Evolutionary conservation across 306 rosid genomes (phyloP).

Genomic region (Luffa acutangula): DNA sequence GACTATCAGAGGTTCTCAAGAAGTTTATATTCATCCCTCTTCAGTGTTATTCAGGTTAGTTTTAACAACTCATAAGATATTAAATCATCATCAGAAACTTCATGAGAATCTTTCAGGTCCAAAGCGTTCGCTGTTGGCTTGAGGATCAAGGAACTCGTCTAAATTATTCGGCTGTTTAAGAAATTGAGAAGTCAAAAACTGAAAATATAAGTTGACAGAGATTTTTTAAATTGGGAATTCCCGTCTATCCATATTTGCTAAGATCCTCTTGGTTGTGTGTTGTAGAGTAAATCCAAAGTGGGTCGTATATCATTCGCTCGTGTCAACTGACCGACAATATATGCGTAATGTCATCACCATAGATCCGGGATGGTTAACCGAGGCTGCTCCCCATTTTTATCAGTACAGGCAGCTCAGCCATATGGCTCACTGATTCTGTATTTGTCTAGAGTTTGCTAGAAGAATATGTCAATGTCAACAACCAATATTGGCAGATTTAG

Average conservation of each 20-base stretch:
- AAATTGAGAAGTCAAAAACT: not conserved
- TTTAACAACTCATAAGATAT: not conserved
- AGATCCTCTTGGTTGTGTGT: not conserved
- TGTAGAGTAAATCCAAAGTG: slow-evolving; percentile 95
- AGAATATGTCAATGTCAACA: not conserved
- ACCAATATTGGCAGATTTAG: not conserved
- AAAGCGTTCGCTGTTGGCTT: not conserved
- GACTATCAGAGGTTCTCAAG: slow-evolving; percentile 80
- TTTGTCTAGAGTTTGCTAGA: not conserved
- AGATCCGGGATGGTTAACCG: slow-evolving; percentile 70
- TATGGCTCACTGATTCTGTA: slow-evolving; percentile 23
- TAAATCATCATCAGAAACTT: not conserved
- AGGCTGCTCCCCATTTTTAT: slow-evolving; percentile 89
- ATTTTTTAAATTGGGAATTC: not conserved
- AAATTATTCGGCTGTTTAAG: not conserved
- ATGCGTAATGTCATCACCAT: slow-evolving; percentile 78
- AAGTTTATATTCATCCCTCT: slow-evolving; percentile 84
- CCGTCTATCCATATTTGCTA: not conserved
- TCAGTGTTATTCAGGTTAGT: slow-evolving; percentile 85
- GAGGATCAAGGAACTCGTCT: not conserved
- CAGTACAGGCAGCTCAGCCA: slow-evolving; percentile 38
- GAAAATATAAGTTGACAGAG: not conserved
- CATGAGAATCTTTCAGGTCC: not conserved
- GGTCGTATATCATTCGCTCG: slow-evolving; percentile 66
- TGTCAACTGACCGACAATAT: slow-evolving; percentile 80